Percentiles rank a stretch among this genome's conserved stretches.
These are phyloP conservation scores for Coccomyxa sp. DNA, from an alignment of 139 green algal genomes.

Conservation along the genomic window DNA sequence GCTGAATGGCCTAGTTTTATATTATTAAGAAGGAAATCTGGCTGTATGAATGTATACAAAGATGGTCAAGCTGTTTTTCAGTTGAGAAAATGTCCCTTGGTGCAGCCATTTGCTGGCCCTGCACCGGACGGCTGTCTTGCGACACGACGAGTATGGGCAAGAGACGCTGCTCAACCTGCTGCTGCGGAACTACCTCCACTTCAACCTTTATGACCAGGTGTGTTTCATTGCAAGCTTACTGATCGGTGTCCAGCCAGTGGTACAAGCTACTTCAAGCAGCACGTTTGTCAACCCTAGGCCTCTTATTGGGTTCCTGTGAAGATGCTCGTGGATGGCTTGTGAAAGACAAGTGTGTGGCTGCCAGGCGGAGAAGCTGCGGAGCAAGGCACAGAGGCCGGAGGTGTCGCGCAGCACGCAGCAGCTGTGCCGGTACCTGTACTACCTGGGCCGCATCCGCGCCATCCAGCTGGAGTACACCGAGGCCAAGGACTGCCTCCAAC, in stretches of 20 bases:
- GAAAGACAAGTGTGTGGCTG: background rate
- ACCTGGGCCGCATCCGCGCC: slow-evolving; percentile 90
- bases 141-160: slow-evolving; percentile 88
- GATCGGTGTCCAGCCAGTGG: background rate
- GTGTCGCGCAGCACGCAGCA: slow-evolving; percentile 72
- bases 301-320: background rate
- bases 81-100: background rate
- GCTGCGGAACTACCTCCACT: slow-evolving; percentile 94
- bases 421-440: slow-evolving; percentile 89
- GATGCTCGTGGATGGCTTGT: background rate
- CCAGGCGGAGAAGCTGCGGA: slow-evolving; percentile 94
- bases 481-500: slow-evolving; percentile 90
- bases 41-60: background rate
- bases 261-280: background rate
- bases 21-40: background rate
- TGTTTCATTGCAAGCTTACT: background rate
- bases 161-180: slow-evolving; percentile 97
- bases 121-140: slow-evolving; percentile 82
- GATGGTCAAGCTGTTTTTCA: background rate
- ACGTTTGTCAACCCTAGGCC: background rate
- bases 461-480: slow-evolving; percentile 97
- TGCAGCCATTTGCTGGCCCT: slow-evolving; percentile 78
- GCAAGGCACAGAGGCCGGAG: slow-evolving; percentile 84
- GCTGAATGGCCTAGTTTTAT: background rate
- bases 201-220: slow-evolving; percentile 95